Evolutionary conservation across 148 eudicot species (phyloP).

Genomic region (Rhododendron kiyosumense): DNA sequence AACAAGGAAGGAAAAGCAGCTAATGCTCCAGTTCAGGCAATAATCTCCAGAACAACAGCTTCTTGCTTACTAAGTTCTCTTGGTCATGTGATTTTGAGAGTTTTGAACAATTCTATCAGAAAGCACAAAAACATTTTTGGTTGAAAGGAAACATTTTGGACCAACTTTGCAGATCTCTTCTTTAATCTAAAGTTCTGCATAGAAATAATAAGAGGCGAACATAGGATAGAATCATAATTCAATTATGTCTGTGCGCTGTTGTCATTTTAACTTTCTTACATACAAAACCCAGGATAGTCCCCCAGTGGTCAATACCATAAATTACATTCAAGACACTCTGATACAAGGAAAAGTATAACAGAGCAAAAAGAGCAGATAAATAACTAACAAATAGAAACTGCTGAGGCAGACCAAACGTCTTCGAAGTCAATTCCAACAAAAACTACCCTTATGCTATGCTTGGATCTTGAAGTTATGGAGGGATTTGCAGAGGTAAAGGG

Average conservation of each 20-base stretch:
- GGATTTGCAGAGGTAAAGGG: neutral
- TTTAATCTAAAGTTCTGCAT: neutral
- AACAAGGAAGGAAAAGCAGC: neutral
- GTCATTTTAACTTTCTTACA: neutral
- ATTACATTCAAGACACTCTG: neutral
- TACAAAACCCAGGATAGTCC: neutral
- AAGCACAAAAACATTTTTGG: neutral
- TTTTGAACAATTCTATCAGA: neutral
- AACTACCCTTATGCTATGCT: neutral
- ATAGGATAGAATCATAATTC: neutral
- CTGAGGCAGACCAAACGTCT: neutral
- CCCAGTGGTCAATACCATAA: neutral
- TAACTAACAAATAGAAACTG: neutral
- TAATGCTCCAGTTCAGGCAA: neutral
- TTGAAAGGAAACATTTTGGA: neutral
- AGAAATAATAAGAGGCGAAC: neutral
- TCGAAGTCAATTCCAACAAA: neutral
- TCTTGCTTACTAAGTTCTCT: neutral
- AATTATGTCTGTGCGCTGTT: neutral
- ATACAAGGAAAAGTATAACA: neutral
- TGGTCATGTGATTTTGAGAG: neutral
- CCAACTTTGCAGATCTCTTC: neutral
- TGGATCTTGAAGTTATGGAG: neutral
- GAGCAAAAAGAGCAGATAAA: neutral
- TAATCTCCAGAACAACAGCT: neutral